phyloP scores from a whole-genome alignment of 805 yeast species.

The Barnettozyma botsteinii region DNA sequence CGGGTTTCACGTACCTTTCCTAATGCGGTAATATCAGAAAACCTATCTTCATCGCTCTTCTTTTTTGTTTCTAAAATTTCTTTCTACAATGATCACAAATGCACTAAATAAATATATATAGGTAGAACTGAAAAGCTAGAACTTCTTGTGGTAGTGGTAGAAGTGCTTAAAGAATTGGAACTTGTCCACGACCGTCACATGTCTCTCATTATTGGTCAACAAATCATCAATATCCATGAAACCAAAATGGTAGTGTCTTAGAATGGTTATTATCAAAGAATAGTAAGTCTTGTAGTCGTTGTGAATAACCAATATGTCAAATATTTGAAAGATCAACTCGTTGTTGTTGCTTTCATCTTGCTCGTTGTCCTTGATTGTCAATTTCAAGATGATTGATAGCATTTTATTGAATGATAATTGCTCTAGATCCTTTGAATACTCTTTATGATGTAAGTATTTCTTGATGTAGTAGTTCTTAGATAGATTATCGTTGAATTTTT shows the following conservation, averaged over 20 bases:
- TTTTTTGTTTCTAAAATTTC: neutral
- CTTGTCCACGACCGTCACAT: constrained; percentile 13
- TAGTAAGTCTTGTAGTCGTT: constrained; percentile 34
- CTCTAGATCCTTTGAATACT: constrained; percentile 9
- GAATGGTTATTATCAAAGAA: constrained; percentile 35
- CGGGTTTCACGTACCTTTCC: no score
- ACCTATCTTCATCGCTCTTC: no score
- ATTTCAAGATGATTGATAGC: constrained; percentile 7
- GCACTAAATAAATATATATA: no score
- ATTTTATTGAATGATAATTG: constrained; percentile 8
- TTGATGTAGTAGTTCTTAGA: constrained; percentile 11
- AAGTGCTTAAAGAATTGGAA: constrained; percentile 19
- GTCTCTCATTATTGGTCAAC: constrained; percentile 2
- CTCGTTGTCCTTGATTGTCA: neutral
- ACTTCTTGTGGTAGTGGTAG: constrained; percentile 19
- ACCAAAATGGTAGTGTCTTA: constrained; percentile 48
- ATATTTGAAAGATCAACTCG: constrained; percentile 14
- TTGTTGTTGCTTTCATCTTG: constrained; percentile 5
- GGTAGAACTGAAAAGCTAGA: no score
- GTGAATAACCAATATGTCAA: constrained; percentile 18
- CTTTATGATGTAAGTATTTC: constrained; percentile 10
- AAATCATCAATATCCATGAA: constrained; percentile 32
- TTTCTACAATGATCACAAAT: no score
- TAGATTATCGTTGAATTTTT: constrained; percentile 18
- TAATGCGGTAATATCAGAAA: no score